Evolutionary conservation across 2,329 filamentous ascomycete genomes (phyloP).

Genomic region (Botrytis galanthina): DNA sequence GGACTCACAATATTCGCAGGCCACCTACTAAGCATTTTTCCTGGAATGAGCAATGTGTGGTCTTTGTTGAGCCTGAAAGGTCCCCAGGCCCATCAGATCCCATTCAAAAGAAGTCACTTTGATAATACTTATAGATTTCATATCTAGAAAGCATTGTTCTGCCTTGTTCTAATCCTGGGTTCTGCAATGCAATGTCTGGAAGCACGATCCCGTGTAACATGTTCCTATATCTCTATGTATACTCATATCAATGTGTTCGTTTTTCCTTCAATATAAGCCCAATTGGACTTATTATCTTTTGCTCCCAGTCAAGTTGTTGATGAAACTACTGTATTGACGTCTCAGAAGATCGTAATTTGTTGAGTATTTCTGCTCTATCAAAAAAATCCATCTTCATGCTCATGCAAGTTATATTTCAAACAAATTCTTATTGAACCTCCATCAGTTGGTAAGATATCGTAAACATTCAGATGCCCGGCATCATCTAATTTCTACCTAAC

Average conservation of each 20-base stretch:
- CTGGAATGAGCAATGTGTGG: not conserved
- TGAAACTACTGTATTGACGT: not conserved
- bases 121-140: not conserved
- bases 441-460: not conserved
- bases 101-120: not conserved
- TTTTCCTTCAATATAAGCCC: not conserved
- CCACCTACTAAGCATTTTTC: not conserved
- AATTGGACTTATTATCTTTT: not conserved
- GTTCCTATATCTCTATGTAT: not conserved
- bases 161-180: not conserved
- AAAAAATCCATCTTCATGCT: not conserved
- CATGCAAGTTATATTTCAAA: not conserved
- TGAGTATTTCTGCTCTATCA: not conserved
- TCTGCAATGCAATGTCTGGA: not conserved
- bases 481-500: not conserved
- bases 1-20: not conserved
- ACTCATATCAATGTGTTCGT: not conserved
- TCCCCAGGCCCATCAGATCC: not conserved
- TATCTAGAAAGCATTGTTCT: not conserved
- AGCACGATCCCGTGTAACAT: not conserved
- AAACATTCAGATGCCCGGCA: not conserved
- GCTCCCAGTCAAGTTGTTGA: not conserved
- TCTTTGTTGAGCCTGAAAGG: not conserved
- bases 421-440: not conserved
- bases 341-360: not conserved